Conservation (phyloP, 208 protist species). For the Crithidia thermophila region DNA sequence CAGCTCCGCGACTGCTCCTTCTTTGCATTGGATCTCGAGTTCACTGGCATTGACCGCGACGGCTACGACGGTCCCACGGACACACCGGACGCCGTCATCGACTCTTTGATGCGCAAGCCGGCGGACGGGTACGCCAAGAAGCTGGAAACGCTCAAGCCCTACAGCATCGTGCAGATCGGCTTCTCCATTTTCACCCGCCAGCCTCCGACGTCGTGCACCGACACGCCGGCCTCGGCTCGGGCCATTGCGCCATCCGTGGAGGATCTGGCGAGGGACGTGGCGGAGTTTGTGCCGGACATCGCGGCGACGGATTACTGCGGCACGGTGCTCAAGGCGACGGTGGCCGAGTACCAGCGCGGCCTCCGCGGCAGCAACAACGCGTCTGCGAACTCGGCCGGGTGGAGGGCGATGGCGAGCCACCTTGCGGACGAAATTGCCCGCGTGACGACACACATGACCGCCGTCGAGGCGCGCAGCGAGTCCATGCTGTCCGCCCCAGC, state of each 20-base stretch:
- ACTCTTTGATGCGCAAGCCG: constrained; percentile 33
- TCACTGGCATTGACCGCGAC: constrained; percentile 55
- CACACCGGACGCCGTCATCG: background rate
- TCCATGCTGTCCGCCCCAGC: too few species aligned
- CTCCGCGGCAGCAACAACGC: background rate
- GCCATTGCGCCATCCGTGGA: background rate
- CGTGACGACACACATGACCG: background rate
- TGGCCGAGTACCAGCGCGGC: background rate
- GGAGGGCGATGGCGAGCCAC: background rate
- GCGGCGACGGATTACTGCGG: background rate
- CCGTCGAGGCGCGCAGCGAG: too few species aligned
- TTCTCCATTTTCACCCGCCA: constrained; percentile 50
- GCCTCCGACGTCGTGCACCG: background rate
- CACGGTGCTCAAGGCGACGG: background rate
- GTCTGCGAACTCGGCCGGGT: background rate
- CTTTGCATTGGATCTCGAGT: constrained; percentile 67
- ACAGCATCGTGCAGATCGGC: constrained; percentile 63
- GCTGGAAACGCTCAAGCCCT: constrained; percentile 32
- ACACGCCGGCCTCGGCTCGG: background rate
- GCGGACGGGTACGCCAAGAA: constrained; percentile 43
- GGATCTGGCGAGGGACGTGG: background rate
- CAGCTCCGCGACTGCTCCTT: constrained; percentile 42
- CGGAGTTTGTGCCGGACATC: background rate
- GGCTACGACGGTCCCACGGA: background rate
- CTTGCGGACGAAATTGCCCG: background rate